Base-by-base conservation (phyloP, 805 yeast species). In the Nakazawaea populi region DNA sequence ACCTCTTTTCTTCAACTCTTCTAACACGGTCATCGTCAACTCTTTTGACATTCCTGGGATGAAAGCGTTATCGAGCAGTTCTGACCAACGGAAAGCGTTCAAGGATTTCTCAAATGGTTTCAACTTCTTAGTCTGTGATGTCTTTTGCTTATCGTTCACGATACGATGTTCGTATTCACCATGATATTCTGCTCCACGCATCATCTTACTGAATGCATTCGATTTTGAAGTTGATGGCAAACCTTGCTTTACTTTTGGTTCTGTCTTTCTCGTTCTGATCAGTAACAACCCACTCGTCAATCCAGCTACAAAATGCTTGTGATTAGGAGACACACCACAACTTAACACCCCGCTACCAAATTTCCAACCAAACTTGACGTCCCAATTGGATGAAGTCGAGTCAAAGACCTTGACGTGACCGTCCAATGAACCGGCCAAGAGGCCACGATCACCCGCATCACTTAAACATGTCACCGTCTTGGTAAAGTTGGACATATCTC, bases 391-490 rank as follows among this genome's bases (percentile, higher is more conserved):
- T 27, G 85, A 77, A 30, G 78, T 69, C 38, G 88, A 80, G 66
- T 91, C 97, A 65, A 92, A 89, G 43, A 91, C 91, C 68, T 94
- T 94, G 53, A 94, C 96, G 67, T 94, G 99, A 24, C 99, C 99
- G 69, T 94, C 99, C 52, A 94, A 73, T 0, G 97, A 90, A 14
- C 98, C 97, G 2, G 96, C 97, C 32, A 94, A 71, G 43, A 94
- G 72, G n/a, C 94, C 92, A 47, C 81, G 72, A 55, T 82, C 88
- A 32, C 85, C 86, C 8, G 92, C 85, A 57, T 78, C 71, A 48
- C 87, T 83, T 55, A 91, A 72, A 54, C 91, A 83, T 12, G 97
- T 91, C 40, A 92, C 97, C 1, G 97, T 87, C 68, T 94, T 92
- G 58, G 91, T 91, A 73, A 94, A 94, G 67, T 91, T 92, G 47